phyloP scores from a whole-genome alignment of 2,329 filamentous ascomycete species.

The Penicillium sp. region DNA sequence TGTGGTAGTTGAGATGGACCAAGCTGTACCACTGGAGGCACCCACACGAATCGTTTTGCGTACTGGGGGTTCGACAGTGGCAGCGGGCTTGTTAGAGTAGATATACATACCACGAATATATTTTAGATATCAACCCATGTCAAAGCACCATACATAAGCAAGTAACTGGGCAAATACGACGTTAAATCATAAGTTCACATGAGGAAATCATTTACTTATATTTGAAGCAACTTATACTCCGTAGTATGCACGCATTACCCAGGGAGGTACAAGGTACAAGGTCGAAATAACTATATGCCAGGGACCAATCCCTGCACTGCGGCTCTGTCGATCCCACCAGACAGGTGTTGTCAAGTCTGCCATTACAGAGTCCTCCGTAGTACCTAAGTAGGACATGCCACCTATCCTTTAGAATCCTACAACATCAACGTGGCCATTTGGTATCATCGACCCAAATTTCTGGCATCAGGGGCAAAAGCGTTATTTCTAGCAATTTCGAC shows the following conservation, averaged over 20 bases:
- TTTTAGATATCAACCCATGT: neutral
- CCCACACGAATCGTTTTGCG: conserved; percentile 76
- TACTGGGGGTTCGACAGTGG: conserved; percentile 74
- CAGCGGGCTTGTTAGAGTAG: conserved; percentile 72
- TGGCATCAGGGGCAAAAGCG: conserved; percentile 6
- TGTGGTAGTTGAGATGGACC: conserved; percentile 66
- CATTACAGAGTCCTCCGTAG: too few species aligned
- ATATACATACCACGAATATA: conserved; percentile 1
- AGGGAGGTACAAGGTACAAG: too few species aligned
- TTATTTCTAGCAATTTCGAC: conserved; percentile 33
- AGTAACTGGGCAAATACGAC: too few species aligned
- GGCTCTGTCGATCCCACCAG: conserved; percentile 19
- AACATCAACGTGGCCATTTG: conserved; percentile 1
- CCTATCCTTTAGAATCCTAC: neutral
- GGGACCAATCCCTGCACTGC: neutral
- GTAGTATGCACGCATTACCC: too few species aligned
- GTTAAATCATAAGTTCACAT: too few species aligned
- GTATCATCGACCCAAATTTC: neutral
- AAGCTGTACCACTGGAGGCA: conserved; percentile 70
- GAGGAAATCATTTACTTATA: too few species aligned
- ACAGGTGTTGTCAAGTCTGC: too few species aligned
- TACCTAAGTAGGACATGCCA: too few species aligned
- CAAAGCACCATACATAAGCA: neutral
- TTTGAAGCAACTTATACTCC: too few species aligned
- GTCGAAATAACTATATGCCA: too few species aligned